Base-by-base conservation (phyloP, 2,329 filamentous ascomycete genomes). In the Pseudogymnoascus sp. region DNA sequence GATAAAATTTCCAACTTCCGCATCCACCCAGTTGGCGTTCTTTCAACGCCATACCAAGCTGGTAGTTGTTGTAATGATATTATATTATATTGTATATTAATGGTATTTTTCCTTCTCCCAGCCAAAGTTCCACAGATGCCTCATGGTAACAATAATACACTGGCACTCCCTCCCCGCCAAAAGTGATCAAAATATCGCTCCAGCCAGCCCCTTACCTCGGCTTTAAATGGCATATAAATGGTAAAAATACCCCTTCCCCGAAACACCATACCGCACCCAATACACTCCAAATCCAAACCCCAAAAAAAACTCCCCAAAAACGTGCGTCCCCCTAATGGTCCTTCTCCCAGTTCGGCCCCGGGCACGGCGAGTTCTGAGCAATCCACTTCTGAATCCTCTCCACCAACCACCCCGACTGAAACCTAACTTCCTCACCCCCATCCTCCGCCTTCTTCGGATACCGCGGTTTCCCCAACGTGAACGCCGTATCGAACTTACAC, bases 401-500 rank as follows among this genome's bases (percentile, higher is more conserved):
- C n/a, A 63, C 31, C 40, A 61, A 5, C 31, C 41, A 63, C 14
- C 62, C 62, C 9, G 59, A 65, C 52, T 63, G 64, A 16, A 31
- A 69, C 3, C 45, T 59, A 1, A 33, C 12, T 5, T 52, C 49
- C 5, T 63, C 35, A 0, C 49, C 38, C 1, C 49, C 49, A 55
- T 33, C 49, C 25, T 55, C 49, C 5, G 28, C 28, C 28, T 61
- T 49, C 0, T n/a, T 2, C n/a, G 45, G 45, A 31, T 52, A 52
- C 33, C 52, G 16, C 38, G 65, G 63, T 37, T 61, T 59, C 2
- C 65, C 67, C 5, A 66, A 33, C 14, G 61, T 40, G 16, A 67
- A 64, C 8, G 62, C 55, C 5, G 58, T 33, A 3, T 62, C 60
- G 28, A 68, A 25, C 21, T 52, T 64, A 37, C 66, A 69, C 11